Percentiles rank a stretch among this genome's conserved stretches.
Conservation (phyloP, 345 rosid species). For the Zanthoxylum bungeanum region DNA sequence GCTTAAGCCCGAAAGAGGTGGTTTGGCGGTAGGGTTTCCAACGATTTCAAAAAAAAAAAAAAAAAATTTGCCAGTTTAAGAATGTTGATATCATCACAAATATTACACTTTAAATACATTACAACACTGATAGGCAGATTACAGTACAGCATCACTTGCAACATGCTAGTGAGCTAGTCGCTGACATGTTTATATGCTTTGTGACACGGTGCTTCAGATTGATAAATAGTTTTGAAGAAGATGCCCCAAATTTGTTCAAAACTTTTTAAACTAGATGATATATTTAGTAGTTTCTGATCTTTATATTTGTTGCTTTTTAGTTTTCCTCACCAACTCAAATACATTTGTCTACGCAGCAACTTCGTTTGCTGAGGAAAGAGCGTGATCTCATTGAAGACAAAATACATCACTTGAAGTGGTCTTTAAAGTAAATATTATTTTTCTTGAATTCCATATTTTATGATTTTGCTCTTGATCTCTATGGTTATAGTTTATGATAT, state of each 20-base stretch:
- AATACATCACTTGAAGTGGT: slow-evolving; percentile 82
- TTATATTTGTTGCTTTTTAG: neutral
- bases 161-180: neutral
- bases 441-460: neutral
- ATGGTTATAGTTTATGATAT: neutral
- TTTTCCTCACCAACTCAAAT: slow-evolving; percentile 2
- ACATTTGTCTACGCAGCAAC: slow-evolving; percentile 47
- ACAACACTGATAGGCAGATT: neutral
- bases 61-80: neutral
- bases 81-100: neutral
- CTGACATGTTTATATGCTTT: neutral
- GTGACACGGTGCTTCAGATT: neutral
- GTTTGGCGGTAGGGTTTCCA: too few relatives aligned
- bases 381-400: slow-evolving; percentile 89
- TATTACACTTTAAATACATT: neutral
- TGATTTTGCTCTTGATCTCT: neutral
- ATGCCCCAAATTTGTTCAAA: neutral
- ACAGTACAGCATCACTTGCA: neutral
- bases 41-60: too few relatives aligned
- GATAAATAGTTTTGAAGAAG: neutral
- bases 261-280: neutral
- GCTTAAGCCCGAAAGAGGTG: too few relatives aligned
- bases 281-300: neutral
- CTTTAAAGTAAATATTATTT: slow-evolving; percentile 53
- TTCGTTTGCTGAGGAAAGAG: slow-evolving; percentile 63